Base-by-base conservation (phyloP, 441 rosid genomes). In the Aleurites moluccanus region DNA sequence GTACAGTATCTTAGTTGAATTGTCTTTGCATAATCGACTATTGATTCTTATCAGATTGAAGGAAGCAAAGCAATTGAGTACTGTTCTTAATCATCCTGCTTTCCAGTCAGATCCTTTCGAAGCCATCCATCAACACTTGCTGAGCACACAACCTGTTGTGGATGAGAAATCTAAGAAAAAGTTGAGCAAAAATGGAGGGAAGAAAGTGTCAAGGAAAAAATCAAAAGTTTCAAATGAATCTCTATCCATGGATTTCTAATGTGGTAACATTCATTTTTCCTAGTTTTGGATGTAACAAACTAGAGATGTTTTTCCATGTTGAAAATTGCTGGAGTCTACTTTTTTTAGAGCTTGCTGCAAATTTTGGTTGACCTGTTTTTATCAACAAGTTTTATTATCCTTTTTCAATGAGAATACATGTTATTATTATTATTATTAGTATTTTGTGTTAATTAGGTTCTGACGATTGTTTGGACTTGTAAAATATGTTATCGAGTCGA, bases 101-200 rank as follows among this genome's bases (percentile, higher is more conserved):
- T 95, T 92, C 80, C 88, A 83, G 73, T 82, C 84, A 13, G 93
- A 94, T 85, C 97, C 98, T 0, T 73, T 90, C 6, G 92, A 85
- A 81, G 88, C 96, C 56, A 86, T 91, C 64, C 84, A 86, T 73
- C 92, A 91, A 78, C 97, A 91, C 62, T 73, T 91, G 57, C 81
- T 75, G 85, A 86, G 85, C 85, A 86, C 91, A 44, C 92, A 86
- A 63, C 93, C 95, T 71, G 78, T 81, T 40, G 35, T 47, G 3
- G 87, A 91, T 53, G 92, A 84, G 85, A 83, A 88, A 60, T 84
- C 88, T 0, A 90, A 89, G 88, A 85, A 84, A 77, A 89, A 81
- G 78, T 15, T 67, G 38, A 82, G 59, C 64, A 82, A 71, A 77
- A 81, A 82, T 42, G 88, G 89, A 67, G 78, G 85, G 60, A 89